Percentiles rank a stretch among this genome's conserved stretches.
Conservation (phyloP, 768 basidiomycete species). For the Rhodotorula taiwanensis region DNA sequence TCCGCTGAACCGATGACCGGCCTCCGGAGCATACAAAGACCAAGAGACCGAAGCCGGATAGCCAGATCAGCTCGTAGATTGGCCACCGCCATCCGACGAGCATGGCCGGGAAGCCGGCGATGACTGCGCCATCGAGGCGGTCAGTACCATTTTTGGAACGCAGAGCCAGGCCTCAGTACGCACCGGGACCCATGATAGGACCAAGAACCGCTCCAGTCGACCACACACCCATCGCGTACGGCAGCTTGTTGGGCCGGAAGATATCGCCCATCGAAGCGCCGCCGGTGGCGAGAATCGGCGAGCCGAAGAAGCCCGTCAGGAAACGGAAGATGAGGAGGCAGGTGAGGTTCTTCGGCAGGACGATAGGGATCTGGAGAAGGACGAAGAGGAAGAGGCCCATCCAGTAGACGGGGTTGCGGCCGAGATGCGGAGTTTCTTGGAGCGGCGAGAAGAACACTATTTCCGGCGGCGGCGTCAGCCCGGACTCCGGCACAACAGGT, state of each 20-base stretch:
- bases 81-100: slow-evolving; percentile 46
- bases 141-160: too few relatives aligned
- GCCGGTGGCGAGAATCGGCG: slow-evolving; percentile 46
- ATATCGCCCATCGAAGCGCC: slow-evolving; percentile 40
- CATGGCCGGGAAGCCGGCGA: slow-evolving; percentile 43
- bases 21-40: slow-evolving; percentile 37
- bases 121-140: too few relatives aligned
- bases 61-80: slow-evolving; percentile 44
- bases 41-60: slow-evolving; percentile 42
- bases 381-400: slow-evolving; percentile 44
- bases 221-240: slow-evolving; percentile 39
- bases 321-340: slow-evolving; percentile 37
- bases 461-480: too few relatives aligned
- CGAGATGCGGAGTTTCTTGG: slow-evolving; percentile 46
- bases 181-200: slow-evolving; percentile 8
- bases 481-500: too few relatives aligned
- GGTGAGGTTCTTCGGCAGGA: not conserved
- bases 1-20: too few relatives aligned
- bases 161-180: too few relatives aligned
- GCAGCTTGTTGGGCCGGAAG: slow-evolving; percentile 1
- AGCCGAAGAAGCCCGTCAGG: slow-evolving; percentile 47
- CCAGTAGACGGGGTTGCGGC: slow-evolving; percentile 46
- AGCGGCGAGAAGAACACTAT: slow-evolving; percentile 37
- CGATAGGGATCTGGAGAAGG: slow-evolving; percentile 42
- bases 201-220: slow-evolving; percentile 39